A percentile compares a stretch with the other conserved stretches of the same genome.
Conservation (phyloP, 2,329 filamentous ascomycete species). For the Colletotrichum cereale region DNA sequence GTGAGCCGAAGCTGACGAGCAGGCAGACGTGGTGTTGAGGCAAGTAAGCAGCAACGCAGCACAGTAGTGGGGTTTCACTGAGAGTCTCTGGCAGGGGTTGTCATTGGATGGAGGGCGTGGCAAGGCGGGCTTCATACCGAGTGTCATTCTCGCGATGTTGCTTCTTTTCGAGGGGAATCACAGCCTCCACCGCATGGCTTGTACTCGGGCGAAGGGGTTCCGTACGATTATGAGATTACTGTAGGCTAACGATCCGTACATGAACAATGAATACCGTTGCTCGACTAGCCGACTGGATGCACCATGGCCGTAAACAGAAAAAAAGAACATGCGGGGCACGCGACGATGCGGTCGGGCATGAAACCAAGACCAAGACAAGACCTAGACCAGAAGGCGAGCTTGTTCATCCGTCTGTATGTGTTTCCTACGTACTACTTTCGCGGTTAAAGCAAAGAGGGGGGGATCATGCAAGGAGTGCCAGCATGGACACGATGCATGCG, state of each 20-base stretch:
- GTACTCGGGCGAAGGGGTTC: background rate
- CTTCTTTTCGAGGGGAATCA: background rate
- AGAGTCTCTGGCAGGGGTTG: background rate
- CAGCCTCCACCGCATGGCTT: background rate
- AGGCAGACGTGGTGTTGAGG: background rate
- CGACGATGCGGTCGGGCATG: background rate
- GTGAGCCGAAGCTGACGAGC: background rate
- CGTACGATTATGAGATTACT: background rate
- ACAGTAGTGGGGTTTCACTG: background rate
- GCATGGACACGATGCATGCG: conserved; percentile 10
- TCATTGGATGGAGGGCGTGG: background rate
- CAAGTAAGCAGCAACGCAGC: background rate
- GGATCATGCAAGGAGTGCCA: conserved; percentile 23
- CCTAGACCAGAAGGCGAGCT: background rate
- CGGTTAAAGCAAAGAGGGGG: background rate
- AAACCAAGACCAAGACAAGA: background rate
- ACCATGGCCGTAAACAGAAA: no score
- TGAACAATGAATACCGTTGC: background rate
- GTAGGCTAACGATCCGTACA: background rate
- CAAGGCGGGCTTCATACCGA: no score
- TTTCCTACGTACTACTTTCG: no score
- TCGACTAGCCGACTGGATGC: background rate
- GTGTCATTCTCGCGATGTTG: background rate
- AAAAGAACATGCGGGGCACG: background rate
- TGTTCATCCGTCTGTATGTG: no score